A percentile compares a stretch with the other conserved stretches of the same genome.
phyloP scores from a whole-genome alignment of 176 grass and related monocot species.

The Triticum dicoccoides region DNA sequence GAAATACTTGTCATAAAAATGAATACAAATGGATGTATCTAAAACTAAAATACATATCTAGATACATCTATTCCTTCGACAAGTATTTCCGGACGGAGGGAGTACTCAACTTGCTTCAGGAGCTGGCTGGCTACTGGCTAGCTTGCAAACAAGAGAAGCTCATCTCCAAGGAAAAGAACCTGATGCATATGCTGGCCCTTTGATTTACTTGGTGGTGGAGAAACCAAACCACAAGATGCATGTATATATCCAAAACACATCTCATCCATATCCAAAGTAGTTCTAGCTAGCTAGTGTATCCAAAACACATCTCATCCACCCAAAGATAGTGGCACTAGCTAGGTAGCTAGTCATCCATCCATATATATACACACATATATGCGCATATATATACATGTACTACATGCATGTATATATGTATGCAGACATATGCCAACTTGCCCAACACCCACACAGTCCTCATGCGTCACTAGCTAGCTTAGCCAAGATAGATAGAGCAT shows the following conservation, averaged over 20 bases:
- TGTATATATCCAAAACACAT: neutral
- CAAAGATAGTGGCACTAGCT: neutral
- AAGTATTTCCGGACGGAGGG: no score
- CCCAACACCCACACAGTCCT: slow-evolving; percentile 11
- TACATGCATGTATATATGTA: neutral
- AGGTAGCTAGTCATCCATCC: neutral
- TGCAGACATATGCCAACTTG: neutral
- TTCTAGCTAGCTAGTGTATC: neutral
- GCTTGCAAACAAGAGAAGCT: slow-evolving; percentile 59
- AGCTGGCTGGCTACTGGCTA: neutral
- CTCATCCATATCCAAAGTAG: neutral
- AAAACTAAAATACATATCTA: no score
- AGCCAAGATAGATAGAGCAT: slow-evolving; percentile 10
- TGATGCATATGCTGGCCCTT: slow-evolving; percentile 4
- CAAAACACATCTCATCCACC: neutral
- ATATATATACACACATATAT: neutral
- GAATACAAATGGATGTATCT: no score
- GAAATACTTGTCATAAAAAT: no score
- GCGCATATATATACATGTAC: neutral
- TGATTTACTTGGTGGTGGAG: slow-evolving; percentile 46
- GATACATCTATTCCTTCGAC: no score
- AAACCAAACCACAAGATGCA: slow-evolving; percentile 36
- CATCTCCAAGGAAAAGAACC: slow-evolving; percentile 44
- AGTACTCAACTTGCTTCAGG: neutral
- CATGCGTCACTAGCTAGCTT: neutral